A percentile compares a stretch with the other conserved stretches of the same genome.
These are phyloP conservation scores for Tripterygium wilfordii DNA, from an alignment of 177 flowering plant species.

Conservation along the genomic window DNA sequence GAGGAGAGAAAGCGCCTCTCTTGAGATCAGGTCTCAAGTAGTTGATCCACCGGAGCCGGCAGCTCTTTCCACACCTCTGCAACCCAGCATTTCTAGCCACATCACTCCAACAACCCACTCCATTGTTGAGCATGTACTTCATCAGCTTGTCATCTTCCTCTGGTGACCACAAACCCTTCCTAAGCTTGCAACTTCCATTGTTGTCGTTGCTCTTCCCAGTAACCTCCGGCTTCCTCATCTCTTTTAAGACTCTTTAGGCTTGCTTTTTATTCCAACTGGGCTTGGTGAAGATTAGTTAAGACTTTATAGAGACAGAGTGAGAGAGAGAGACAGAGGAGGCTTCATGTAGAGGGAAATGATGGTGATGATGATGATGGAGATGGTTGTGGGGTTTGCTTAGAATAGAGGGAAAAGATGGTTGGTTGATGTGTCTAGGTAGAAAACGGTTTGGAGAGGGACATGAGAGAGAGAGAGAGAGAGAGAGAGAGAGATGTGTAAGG, in stretches of 20 bases:
- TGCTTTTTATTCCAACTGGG: slow-evolving; percentile 22
- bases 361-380: slow-evolving; percentile 47
- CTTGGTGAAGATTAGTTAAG: slow-evolving; percentile 25
- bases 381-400: slow-evolving; percentile 75
- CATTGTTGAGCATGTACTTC: slow-evolving; percentile 58
- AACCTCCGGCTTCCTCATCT: slow-evolving; percentile 62
- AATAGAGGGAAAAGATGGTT: slow-evolving; percentile 41
- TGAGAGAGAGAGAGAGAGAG: slow-evolving; percentile 2
- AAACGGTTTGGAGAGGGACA: slow-evolving; percentile 77
- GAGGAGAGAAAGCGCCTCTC: slow-evolving; percentile 71
- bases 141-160: slow-evolving; percentile 81
- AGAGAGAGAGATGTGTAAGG: slow-evolving; percentile 22
- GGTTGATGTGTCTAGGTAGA: slow-evolving; percentile 60
- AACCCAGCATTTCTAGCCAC: slow-evolving; percentile 73
- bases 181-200: slow-evolving; percentile 25
- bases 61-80: slow-evolving; percentile 75
- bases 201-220: slow-evolving; percentile 17
- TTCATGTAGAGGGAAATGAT: slow-evolving; percentile 47
- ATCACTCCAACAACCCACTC: slow-evolving; percentile 82
- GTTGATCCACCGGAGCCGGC: slow-evolving; percentile 75
- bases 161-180: slow-evolving; percentile 81
- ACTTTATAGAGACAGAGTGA: slow-evolving; percentile 25
- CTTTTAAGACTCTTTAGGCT: neutral
- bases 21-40: slow-evolving; percentile 75
- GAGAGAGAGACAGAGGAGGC: slow-evolving; percentile 30